phyloP scores from a whole-genome alignment of 2,329 filamentous ascomycete genomes.

The Venturia carpophila region DNA sequence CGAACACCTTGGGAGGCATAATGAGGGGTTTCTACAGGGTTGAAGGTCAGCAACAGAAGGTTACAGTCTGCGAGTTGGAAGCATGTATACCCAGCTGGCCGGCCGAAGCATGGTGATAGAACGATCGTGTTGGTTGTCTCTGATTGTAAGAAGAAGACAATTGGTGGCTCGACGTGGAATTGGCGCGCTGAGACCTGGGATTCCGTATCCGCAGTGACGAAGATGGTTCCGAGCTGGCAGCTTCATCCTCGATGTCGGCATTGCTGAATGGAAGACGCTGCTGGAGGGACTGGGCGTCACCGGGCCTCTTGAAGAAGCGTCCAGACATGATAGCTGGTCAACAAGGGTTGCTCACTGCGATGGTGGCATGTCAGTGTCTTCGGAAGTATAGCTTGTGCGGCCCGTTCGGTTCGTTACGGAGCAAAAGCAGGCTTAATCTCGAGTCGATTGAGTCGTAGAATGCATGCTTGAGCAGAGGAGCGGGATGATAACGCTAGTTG shows the following conservation, averaged over 20 bases:
- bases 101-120: slow-evolving; percentile 58
- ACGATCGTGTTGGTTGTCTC: slow-evolving; percentile 60
- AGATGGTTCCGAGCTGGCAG: slow-evolving; percentile 7
- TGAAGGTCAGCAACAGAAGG: slow-evolving; percentile 38
- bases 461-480: background rate
- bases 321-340: slow-evolving; percentile 1
- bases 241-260: slow-evolving; percentile 17
- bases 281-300: slow-evolving; percentile 13
- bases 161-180: background rate
- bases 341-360: background rate
- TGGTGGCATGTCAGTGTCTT: background rate
- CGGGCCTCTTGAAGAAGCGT: slow-evolving; percentile 8
- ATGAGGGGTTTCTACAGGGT: slow-evolving; percentile 57
- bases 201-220: slow-evolving; percentile 8
- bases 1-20: slow-evolving; percentile 70
- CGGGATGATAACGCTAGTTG: background rate
- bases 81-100: slow-evolving; percentile 28
- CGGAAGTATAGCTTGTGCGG: background rate
- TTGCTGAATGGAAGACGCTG: slow-evolving; percentile 19
- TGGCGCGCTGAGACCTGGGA: background rate
- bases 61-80: background rate
- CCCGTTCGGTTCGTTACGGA: background rate
- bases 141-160: slow-evolving; percentile 21
- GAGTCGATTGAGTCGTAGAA: background rate
- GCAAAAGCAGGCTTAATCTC: background rate